These are phyloP conservation scores for Xylaria bambusicola DNA, from an alignment of 495 filamentous ascomycete species.

Conservation along the genomic window DNA sequence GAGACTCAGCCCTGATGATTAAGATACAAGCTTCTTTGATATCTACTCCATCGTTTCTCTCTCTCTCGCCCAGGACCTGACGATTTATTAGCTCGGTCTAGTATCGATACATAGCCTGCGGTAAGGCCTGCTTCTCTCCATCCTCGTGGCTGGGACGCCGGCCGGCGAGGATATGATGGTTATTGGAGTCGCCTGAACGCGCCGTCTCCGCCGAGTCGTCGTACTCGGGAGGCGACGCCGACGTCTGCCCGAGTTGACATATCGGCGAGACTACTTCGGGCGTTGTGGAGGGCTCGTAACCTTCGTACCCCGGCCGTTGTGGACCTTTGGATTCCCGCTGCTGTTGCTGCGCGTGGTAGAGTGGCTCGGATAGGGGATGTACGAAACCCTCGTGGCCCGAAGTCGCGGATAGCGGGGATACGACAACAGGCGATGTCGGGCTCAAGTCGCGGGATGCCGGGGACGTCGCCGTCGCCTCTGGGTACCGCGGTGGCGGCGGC, in stretches of 20 bases:
- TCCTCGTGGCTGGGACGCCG: not conserved
- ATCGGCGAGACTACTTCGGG: slow-evolving; percentile 14
- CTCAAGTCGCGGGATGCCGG: not conserved
- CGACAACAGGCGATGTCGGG: slow-evolving; percentile 16
- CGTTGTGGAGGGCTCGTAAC: not conserved
- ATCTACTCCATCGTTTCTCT: too few species aligned
- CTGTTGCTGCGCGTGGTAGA: not conserved
- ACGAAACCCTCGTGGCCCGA: not conserved
- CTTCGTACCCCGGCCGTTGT: not conserved
- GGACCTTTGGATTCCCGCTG: not conserved
- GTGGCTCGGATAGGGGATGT: not conserved
- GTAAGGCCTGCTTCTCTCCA: slow-evolving; percentile 8
- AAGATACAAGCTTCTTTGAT: too few species aligned
- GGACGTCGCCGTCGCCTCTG: not conserved
- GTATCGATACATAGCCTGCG: slow-evolving; percentile 10
- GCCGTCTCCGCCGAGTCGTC: slow-evolving; percentile 6
- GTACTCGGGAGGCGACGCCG: slow-evolving; percentile 14
- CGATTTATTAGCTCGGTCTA: not conserved
- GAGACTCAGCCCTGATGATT: too few species aligned
- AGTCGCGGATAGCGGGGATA: slow-evolving; percentile 8
- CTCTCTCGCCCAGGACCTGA: too few species aligned
- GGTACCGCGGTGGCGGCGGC: slow-evolving; percentile 12
- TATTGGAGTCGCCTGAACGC: not conserved
- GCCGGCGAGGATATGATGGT: not conserved
- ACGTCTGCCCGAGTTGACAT: slow-evolving; percentile 12